Percentiles rank a stretch among this genome's conserved stretches.
phyloP scores from a whole-genome alignment of 192 early-diverging fungal genomes.

The Coemansia reversa region DNA sequence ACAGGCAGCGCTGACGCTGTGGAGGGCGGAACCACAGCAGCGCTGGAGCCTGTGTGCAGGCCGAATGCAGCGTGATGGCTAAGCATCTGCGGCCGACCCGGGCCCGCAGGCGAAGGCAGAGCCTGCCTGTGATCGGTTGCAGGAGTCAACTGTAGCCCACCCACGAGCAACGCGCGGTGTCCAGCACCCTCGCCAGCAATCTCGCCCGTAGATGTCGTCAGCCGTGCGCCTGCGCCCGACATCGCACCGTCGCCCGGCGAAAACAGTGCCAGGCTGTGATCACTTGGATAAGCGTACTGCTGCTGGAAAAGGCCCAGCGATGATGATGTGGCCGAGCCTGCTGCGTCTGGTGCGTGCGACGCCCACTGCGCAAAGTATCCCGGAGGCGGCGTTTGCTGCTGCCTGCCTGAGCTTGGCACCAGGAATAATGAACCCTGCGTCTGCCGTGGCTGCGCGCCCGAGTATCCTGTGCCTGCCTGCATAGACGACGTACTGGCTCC shows the following conservation, averaged over 20 bases:
- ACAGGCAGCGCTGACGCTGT: no score
- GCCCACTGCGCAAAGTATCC: slow-evolving; percentile 8
- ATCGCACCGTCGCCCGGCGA: not conserved
- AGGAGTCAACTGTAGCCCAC: slow-evolving; percentile 3
- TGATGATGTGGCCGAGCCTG: not conserved
- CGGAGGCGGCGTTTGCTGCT: slow-evolving; percentile 3
- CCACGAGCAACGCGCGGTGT: no score
- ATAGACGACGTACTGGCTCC: not conserved
- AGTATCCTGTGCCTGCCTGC: not conserved
- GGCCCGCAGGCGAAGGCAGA: slow-evolving; percentile 8
- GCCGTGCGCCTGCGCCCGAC: no score
- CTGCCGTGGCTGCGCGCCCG: not conserved
- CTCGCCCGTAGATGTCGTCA: slow-evolving; percentile 6
- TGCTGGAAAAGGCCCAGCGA: slow-evolving; percentile 13
- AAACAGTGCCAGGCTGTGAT: slow-evolving; percentile 13
- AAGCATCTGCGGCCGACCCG: not conserved
- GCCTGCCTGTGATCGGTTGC: slow-evolving; percentile 5
- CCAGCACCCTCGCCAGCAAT: not conserved
- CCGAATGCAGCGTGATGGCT: not conserved
- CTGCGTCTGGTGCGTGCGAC: not conserved
- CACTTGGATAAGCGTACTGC: slow-evolving; percentile 5
- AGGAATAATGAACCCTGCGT: not conserved
- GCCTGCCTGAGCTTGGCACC: not conserved
- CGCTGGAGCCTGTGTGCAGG: not conserved
- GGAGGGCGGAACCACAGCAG: no score